Evolutionary conservation across 2,329 filamentous ascomycete genomes (phyloP), one percentile per base, ranked within the genome.

Genomic region (Colletotrichum theobromicola): DNA sequence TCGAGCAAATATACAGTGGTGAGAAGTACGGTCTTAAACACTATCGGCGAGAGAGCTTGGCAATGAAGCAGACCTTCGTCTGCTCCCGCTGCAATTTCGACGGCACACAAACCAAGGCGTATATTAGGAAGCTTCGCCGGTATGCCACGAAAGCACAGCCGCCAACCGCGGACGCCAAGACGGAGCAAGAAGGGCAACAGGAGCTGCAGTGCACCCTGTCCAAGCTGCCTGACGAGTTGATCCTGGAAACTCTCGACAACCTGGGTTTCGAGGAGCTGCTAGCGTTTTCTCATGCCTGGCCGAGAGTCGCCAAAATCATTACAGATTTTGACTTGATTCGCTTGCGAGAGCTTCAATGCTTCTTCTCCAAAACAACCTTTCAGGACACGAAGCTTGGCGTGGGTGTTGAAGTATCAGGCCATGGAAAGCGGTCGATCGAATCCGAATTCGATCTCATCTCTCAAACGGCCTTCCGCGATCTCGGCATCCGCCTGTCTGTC

Each of bases 401-500:
- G 10, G 87, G 86, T 4, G 83, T 88, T 30, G 75, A 70, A 1
- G 75, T 81, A 13, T 37, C 64, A 2, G 75, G 72, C 8, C 72
- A 77, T 18, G 80, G 81, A 4, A 77, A 78, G 7, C 50, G 62
- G 34, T 24, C 70, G n/a, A 78, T 89, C 63, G 78, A 82, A 34
- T 89, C 87, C 1, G 87, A 89, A 75, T 89, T 89, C 70, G 87
- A 89, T 67, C 79, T 89, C 7, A 68, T 90, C 18, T 88, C 86
- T 4, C 68, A 83, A 16, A 78, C 85, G 42, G 87, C 85, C 1
- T 88, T 83, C 76, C 62, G 77, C 4, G 72, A 80, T 2, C 81
- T 86, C 62, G 4, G 63, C 0, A 80, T 88, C 13, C 82, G 84
- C 5, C 70, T 70, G 1, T 88, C 87, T 0, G 81, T 88, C 12